Conservation (phyloP, 352 stramenopile species). For the Aphanomyces cochlioides region DNA sequence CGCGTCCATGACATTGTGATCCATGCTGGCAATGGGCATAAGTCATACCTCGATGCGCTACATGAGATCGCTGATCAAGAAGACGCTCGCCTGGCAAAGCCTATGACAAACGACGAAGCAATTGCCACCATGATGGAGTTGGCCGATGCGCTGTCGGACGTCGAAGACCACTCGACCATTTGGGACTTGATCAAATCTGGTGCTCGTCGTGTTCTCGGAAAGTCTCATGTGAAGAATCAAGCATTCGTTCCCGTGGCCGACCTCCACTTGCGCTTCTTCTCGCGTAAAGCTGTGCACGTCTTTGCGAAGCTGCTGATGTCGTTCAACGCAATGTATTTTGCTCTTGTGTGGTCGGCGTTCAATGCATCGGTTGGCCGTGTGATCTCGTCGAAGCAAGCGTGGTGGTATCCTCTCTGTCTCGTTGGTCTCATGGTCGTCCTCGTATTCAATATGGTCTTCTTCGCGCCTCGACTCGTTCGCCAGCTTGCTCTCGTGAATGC, state of each 20-base stretch:
- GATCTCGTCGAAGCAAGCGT: background rate
- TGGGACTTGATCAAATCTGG: constrained; percentile 7
- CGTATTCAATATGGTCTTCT: constrained; percentile 15
- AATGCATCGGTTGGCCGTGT: background rate
- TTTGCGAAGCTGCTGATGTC: constrained; percentile 15
- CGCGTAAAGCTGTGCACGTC: constrained; percentile 23
- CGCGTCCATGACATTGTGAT: constrained; percentile 19
- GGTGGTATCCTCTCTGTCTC: background rate
- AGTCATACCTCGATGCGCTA: constrained; percentile 7
- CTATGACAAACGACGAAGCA: background rate
- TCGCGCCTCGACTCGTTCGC: constrained; percentile 24
- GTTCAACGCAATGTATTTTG: constrained; percentile 29
- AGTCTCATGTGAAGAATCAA: background rate
- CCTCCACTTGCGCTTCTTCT: constrained; percentile 20
- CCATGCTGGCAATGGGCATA: constrained; percentile 1
- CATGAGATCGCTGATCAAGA: background rate
- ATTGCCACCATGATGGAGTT: constrained; percentile 9
- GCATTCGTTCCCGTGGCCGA: background rate
- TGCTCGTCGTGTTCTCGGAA: background rate
- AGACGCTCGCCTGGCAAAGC: background rate
- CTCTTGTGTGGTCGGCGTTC: background rate
- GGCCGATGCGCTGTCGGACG: constrained; percentile 13
- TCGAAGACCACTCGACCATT: constrained; percentile 26
- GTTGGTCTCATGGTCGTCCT: constrained; percentile 8
- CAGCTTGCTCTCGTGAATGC: constrained; percentile 28